Evolutionary conservation across 2,329 filamentous ascomycete genomes (phyloP), one percentile per base, ranked within the genome.

Genomic region (Fusarium neocosmosporiellum): DNA sequence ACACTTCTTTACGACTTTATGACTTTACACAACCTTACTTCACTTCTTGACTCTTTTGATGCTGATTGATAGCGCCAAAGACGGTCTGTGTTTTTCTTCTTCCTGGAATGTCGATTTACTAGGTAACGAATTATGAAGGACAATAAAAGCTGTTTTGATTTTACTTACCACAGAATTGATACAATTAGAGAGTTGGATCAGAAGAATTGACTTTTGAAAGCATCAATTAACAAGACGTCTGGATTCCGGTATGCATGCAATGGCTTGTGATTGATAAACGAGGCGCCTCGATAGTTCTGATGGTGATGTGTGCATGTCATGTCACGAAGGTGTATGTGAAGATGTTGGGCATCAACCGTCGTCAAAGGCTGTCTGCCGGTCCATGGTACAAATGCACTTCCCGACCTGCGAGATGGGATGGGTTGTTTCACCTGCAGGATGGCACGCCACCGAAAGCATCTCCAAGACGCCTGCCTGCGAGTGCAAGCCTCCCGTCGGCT

Each of bases 91-190:
- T 80, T 72, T 68, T 75, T 80, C 46, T 31, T 50, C 46, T 50
- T 50, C 46, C 46, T 78, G 78, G 79, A 75, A 76, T 77, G 78
- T 78, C 80, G 77, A 74, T 78, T 80, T 79, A 77, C 73, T 80
- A 81, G 80, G 78, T 83, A 79, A 83, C 81, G 81, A 83, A 63
- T 82, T 80, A 83, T 78, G 80, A 82, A 78, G 80, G 81, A 79
- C 78, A 82, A 82, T 80, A 82, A 83, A 83, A 83, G 78, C 75
- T 77, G 73, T 76, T 78, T 73, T 55, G 53, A 34, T 55, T 74
- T 75, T 75, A 59, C 73, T 75, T 75, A 59, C 46, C 46, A 50
- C 65, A 75, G 74, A 65, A 65, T 71, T 50, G 70, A 77, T 65
- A 77, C 66, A 68, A 71, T 67, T 75, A 75, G 69, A 76, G 63